A percentile compares a stretch with the other conserved stretches of the same genome.
Evolutionary conservation across 352 stramenopile species (phyloP).

Genomic region (Globisporangium iwayamae): DNA sequence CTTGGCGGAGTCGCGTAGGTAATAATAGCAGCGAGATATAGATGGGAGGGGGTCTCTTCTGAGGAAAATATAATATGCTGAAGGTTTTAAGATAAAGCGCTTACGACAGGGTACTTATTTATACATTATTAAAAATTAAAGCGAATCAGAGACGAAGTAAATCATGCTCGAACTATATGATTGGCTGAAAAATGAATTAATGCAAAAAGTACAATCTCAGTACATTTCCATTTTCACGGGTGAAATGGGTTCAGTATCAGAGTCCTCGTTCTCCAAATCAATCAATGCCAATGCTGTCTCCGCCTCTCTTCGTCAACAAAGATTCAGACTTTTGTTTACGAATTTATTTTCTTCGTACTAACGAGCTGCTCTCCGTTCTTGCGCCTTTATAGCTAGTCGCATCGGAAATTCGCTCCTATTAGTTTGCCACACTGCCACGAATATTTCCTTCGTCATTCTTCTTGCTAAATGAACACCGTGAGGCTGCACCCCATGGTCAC

Average conservation of each 20-base stretch:
- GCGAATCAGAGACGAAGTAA: neutral
- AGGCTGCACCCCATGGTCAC: constrained; percentile 51
- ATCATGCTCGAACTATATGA: neutral
- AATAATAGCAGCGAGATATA: constrained; percentile 2
- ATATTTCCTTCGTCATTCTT: neutral
- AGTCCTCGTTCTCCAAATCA: too few species aligned
- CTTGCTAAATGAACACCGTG: constrained; percentile 34
- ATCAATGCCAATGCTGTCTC: too few species aligned
- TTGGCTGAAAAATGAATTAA: neutral
- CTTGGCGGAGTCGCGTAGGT: neutral
- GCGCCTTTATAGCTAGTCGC: too few species aligned
- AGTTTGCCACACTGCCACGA: too few species aligned
- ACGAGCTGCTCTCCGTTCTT: too few species aligned
- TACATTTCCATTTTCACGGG: neutral
- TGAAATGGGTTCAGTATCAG: neutral
- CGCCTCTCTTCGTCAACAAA: too few species aligned
- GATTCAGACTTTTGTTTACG: neutral
- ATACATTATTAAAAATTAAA: neutral
- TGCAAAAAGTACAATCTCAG: neutral
- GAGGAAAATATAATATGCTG: constrained; percentile 5
- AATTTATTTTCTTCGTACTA: constrained; percentile 3
- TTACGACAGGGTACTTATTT: neutral
- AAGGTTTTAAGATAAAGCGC: neutral
- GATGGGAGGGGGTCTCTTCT: neutral
- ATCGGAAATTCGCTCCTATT: too few species aligned